Conservation (phyloP, 306 rosid species). For the Dryas octopetala region DNA sequence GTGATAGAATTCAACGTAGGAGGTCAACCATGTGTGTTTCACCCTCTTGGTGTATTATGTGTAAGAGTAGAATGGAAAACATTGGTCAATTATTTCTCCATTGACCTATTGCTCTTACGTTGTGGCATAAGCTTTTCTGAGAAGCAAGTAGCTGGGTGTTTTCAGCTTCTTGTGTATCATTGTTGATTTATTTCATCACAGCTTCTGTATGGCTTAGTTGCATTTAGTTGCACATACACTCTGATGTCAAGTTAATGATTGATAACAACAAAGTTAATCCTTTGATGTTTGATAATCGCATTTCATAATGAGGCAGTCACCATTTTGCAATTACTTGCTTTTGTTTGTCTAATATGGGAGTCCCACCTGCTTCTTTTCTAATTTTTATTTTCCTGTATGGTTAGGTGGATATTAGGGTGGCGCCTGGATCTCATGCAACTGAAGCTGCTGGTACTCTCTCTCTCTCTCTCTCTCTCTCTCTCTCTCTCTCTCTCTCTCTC, state of each 20-base stretch:
- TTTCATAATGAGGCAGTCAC: neutral
- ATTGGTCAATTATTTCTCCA: too few species aligned
- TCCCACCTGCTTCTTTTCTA: conserved; percentile 10
- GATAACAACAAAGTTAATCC: too few species aligned
- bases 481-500: neutral
- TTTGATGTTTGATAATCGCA: neutral
- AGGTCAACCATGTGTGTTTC: too few species aligned
- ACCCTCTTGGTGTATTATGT: too few species aligned
- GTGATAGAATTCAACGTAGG: too few species aligned
- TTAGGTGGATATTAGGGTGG: conserved; percentile 92
- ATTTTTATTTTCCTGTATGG: conserved; percentile 11
- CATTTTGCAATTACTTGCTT: neutral
- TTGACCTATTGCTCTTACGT: too few species aligned
- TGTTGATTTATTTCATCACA: too few species aligned
- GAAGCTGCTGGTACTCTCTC: conserved; percentile 70
- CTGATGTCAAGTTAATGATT: neutral
- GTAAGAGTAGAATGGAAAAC: too few species aligned
- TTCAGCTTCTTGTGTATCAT: too few species aligned
- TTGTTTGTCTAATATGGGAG: neutral
- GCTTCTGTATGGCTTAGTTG: neutral
- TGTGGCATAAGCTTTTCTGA: too few species aligned
- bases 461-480: conserved; percentile 1
- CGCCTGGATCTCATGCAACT: conserved; percentile 94
- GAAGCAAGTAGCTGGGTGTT: too few species aligned
- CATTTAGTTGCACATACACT: neutral